Conservation (phyloP, 2,329 filamentous ascomycete species). For the Lachnellula arida region DNA sequence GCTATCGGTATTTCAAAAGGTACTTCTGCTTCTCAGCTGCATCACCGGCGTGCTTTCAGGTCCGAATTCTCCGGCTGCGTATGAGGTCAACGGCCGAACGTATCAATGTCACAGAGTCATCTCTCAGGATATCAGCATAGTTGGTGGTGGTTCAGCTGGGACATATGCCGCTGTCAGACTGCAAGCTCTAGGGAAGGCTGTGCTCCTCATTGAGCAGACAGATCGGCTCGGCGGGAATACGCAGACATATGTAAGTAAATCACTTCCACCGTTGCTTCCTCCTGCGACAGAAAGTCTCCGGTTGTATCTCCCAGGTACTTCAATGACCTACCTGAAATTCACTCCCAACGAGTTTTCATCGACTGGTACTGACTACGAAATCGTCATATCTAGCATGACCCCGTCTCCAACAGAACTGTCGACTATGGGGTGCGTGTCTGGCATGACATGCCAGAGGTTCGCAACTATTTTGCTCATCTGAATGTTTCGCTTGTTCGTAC, state of each 20-base stretch:
- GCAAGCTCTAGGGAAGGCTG: conserved; percentile 28
- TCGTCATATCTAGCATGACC: background rate
- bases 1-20: background rate
- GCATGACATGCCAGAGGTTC: background rate
- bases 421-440: background rate
- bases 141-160: conserved; percentile 35
- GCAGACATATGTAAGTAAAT: background rate
- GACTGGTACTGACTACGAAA: too few relatives aligned
- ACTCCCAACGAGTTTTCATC: too few relatives aligned
- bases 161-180: conserved; percentile 33
- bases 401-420: background rate
- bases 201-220: conserved; percentile 34
- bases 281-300: background rate
- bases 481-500: background rate
- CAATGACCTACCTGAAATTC: background rate
- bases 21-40: background rate
- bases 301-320: background rate
- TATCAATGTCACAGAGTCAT: background rate
- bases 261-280: background rate
- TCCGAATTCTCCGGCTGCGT: background rate
- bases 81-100: background rate
- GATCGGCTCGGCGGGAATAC: conserved; percentile 25
- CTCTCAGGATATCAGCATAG: conserved; percentile 30
- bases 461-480: background rate
- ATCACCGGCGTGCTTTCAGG: background rate